Conservation (phyloP, 2,329 filamentous ascomycete genomes). For the Aureobasidium uvarum region DNA sequence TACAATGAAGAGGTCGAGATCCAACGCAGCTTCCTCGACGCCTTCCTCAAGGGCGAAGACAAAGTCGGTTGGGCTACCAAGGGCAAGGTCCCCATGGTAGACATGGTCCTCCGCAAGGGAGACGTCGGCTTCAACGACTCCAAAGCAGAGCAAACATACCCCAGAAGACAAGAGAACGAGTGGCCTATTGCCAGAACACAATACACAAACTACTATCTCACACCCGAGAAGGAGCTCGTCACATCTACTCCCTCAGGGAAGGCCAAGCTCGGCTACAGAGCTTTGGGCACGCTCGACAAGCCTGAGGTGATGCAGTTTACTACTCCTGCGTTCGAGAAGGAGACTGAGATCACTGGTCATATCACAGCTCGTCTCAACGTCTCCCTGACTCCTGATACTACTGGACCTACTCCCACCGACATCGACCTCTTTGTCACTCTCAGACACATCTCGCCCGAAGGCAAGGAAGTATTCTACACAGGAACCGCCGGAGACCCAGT, state of each 20-base stretch:
- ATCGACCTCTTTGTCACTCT: conserved; percentile 64
- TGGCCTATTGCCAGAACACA: conserved; percentile 66
- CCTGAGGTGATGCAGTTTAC: conserved; percentile 57
- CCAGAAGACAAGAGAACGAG: conserved; percentile 55
- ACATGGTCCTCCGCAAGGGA: conserved; percentile 61
- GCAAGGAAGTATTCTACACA: conserved; percentile 62
- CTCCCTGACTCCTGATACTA: conserved; percentile 48
- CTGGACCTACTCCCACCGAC: conserved; percentile 48
- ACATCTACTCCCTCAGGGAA: conserved; percentile 34
- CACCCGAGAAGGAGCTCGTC: conserved; percentile 47
- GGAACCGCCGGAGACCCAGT: conserved; percentile 64
- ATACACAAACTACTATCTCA: conserved; percentile 62
- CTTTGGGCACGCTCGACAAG: conserved; percentile 56
- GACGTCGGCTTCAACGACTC: conserved; percentile 63
- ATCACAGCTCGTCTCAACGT: conserved; percentile 63
- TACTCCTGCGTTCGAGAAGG: conserved; percentile 55
- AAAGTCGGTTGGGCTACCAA: conserved; percentile 55
- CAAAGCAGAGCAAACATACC: conserved; percentile 55
- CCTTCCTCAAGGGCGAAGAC: conserved; percentile 67
- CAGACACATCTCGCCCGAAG: conserved; percentile 55
- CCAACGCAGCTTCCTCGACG: conserved; percentile 64
- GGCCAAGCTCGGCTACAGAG: conserved; percentile 55
- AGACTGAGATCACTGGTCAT: conserved; percentile 68
- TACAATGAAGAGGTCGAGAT: conserved; percentile 65
- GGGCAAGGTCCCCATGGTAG: conserved; percentile 59